Evolutionary conservation across 192 early-diverging fungal species (phyloP).

Genomic region (Coemansia sp.): DNA sequence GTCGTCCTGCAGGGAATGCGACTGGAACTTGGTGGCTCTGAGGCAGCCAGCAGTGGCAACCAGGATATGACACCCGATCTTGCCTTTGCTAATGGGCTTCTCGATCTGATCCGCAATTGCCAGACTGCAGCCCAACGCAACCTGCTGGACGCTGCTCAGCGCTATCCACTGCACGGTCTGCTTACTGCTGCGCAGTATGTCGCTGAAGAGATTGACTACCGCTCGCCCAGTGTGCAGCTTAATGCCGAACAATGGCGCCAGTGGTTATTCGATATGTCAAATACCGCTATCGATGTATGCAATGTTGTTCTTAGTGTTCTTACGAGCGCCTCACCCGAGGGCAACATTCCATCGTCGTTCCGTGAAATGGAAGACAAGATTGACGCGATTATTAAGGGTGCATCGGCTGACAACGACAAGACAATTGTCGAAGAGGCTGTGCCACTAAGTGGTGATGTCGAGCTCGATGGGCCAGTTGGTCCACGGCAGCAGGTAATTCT

Average conservation of each 20-base stretch:
- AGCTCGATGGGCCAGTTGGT: conserved; percentile 38
- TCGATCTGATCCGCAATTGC: conserved; percentile 16
- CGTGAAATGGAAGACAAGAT: conserved; percentile 61
- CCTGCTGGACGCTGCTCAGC: conserved; percentile 52
- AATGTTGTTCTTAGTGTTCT: conserved; percentile 66
- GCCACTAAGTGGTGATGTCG: conserved; percentile 17
- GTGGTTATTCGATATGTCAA: conserved; percentile 49
- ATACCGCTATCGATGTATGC: conserved; percentile 56
- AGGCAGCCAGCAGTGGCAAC: not conserved
- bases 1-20: conserved; percentile 51
- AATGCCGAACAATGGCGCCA: conserved; percentile 53
- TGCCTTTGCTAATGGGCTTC: conserved; percentile 26
- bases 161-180: conserved; percentile 58
- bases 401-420: conserved; percentile 1
- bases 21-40: conserved; percentile 4
- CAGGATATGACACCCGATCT: conserved; percentile 3
- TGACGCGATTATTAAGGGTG: conserved; percentile 47
- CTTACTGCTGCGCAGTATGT: conserved; percentile 60
- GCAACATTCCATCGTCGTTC: conserved; percentile 80
- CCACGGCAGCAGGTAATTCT: conserved; percentile 82
- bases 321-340: conserved; percentile 82
- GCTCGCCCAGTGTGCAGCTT: conserved; percentile 37
- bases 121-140: conserved; percentile 46
- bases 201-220: conserved; percentile 61
- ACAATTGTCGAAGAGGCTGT: conserved; percentile 41